Evolutionary conservation across 1,139 yeast species (phyloP).

Genomic region (Ogataea hybrid): DNA sequence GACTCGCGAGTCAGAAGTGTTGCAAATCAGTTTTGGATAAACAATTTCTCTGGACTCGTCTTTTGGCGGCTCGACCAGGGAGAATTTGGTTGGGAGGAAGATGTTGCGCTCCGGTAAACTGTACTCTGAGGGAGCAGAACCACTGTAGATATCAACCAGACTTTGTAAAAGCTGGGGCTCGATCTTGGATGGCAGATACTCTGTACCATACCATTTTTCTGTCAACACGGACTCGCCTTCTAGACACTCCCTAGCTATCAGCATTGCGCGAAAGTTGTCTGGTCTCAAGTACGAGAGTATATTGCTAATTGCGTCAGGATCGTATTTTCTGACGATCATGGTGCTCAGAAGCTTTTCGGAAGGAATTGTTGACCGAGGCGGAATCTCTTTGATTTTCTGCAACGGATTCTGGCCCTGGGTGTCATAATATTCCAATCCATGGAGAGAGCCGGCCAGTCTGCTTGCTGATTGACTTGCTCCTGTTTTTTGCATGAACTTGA

Average conservation of each 20-base stretch:
- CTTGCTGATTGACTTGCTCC: constrained; percentile 51
- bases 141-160: constrained; percentile 31
- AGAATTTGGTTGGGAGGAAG: constrained; percentile 78
- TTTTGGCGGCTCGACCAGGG: constrained; percentile 43
- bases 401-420: constrained; percentile 25
- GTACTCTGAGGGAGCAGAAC: constrained; percentile 38
- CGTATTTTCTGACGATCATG: constrained; percentile 55
- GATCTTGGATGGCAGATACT: constrained; percentile 53
- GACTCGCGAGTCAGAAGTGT: constrained; percentile 42
- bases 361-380: constrained; percentile 49
- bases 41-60: constrained; percentile 36
- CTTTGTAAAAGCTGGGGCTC: constrained; percentile 37
- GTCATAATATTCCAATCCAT: constrained; percentile 34
- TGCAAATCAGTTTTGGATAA: constrained; percentile 48
- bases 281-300: constrained; percentile 51
- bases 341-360: constrained; percentile 56
- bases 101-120: constrained; percentile 70
- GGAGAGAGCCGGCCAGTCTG: constrained; percentile 44
- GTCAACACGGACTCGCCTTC: constrained; percentile 31
- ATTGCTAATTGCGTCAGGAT: constrained; percentile 51
- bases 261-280: constrained; percentile 57
- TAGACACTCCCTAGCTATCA: constrained; percentile 51
- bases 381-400: constrained; percentile 42
- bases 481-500: constrained; percentile 51
- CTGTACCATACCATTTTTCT: constrained; percentile 93